Percentiles rank a stretch among this genome's conserved stretches.
phyloP scores from a whole-genome alignment of 23 red algal species.

The Gracilaria gracilis region DNA sequence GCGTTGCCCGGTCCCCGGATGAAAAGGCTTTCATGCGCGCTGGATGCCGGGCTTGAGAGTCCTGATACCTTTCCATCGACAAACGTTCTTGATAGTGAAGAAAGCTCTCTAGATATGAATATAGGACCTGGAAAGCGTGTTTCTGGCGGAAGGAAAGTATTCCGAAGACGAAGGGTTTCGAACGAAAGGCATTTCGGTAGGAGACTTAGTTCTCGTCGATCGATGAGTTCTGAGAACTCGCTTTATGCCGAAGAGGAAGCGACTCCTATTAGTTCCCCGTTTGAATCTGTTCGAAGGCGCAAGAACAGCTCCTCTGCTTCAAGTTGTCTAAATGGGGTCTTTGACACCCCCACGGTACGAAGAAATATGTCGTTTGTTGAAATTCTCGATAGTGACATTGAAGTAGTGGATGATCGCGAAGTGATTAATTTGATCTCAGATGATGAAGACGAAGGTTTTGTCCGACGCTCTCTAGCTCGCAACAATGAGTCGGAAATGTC shows the following conservation, averaged over 20 bases:
- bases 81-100: background rate
- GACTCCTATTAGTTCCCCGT: background rate
- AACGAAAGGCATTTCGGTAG: background rate
- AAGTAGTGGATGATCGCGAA: conserved; percentile 6
- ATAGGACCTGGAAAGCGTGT: background rate
- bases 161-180: background rate
- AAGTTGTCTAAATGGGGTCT: background rate
- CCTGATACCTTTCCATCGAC: background rate
- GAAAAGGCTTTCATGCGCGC: background rate
- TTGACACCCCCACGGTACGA: background rate
- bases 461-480: too few relatives aligned
- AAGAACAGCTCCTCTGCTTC: background rate
- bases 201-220: background rate
- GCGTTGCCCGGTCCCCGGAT: background rate
- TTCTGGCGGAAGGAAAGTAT: background rate
- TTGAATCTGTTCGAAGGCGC: background rate
- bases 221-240: background rate
- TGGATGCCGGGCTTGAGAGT: background rate
- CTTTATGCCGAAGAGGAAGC: background rate
- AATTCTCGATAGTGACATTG: conserved; percentile 24
- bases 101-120: background rate
- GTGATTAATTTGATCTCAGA: conserved; percentile 13
- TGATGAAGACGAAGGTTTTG: background rate
- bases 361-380: conserved; percentile 7
- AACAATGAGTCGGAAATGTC: background rate